Percentiles rank a stretch among this genome's conserved stretches.
Conservation (phyloP, 345 rosid genomes). For the Aquilaria malaccensis region DNA sequence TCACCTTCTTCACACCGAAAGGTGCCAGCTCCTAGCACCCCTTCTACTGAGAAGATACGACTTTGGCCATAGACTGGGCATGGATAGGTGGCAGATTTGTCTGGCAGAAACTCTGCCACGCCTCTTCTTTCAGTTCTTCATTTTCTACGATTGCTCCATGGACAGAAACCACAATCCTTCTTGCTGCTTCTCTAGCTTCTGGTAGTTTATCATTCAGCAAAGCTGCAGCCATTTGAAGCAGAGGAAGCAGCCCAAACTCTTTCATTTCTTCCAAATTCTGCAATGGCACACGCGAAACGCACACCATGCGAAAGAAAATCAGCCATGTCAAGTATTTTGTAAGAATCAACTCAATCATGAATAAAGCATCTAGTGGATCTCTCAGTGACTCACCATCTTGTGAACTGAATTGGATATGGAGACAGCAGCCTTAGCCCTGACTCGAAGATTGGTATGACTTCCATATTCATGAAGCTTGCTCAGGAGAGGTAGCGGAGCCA, state of each 20-base stretch:
- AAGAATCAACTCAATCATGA: no score
- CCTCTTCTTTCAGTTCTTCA: constrained; percentile 51
- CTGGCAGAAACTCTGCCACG: constrained; percentile 79
- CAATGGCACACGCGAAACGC: constrained; percentile 2
- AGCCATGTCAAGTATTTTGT: not conserved
- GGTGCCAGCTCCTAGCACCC: not conserved
- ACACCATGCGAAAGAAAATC: not conserved
- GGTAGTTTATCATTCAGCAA: constrained; percentile 76
- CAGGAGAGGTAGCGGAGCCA: constrained; percentile 51
- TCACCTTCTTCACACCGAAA: not conserved
- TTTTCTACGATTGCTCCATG: constrained; percentile 32
- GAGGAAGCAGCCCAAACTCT: constrained; percentile 46
- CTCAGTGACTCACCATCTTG: constrained; percentile 40
- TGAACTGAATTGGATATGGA: constrained; percentile 52
- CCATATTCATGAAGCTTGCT: constrained; percentile 47
- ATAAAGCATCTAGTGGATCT: not conserved
- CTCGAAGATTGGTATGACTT: constrained; percentile 52
- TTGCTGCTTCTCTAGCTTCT: constrained; percentile 86
- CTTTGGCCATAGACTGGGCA: constrained; percentile 63
- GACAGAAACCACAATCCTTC: constrained; percentile 42
- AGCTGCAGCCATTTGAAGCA: constrained; percentile 53
- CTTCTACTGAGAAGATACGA: constrained; percentile 27
- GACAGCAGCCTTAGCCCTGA: constrained; percentile 77
- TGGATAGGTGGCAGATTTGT: constrained; percentile 42
- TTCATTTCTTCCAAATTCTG: constrained; percentile 57